Evolutionary conservation across 169 alveolate genomes (phyloP).

Genomic region (Cryptosporidium baileyi): DNA sequence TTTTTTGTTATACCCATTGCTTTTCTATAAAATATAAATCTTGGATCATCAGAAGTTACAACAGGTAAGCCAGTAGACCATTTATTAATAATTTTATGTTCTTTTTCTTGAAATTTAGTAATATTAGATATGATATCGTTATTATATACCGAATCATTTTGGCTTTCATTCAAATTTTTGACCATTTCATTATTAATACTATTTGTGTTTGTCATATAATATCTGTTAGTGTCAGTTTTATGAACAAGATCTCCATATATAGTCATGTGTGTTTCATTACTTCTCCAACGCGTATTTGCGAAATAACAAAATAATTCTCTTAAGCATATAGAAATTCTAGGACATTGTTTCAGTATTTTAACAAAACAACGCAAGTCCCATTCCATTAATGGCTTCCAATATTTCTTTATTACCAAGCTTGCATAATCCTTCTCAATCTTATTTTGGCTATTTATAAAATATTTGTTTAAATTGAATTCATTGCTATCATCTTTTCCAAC

Average conservation of each 20-base stretch:
- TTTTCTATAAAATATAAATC: conserved; percentile 6
- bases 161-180: background rate
- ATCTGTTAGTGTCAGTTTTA: background rate
- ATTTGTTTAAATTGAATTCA: background rate
- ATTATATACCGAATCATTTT: background rate
- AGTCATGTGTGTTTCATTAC: conserved; percentile 29
- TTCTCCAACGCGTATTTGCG: conserved; percentile 54
- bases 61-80: conserved; percentile 36
- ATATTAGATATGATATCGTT: background rate
- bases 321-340: conserved; percentile 56
- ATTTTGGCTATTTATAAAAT: background rate
- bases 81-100: conserved; percentile 6
- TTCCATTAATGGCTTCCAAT: conserved; percentile 70
- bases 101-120: too few relatives aligned
- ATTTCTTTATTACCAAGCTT: background rate
- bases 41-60: conserved; percentile 68
- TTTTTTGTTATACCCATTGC: conserved; percentile 59
- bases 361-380: conserved; percentile 67
- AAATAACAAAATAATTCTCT: conserved; percentile 54
- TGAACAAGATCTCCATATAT: conserved; percentile 9
- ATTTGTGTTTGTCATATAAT: background rate
- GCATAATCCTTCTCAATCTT: conserved; percentile 34
- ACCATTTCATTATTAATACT: background rate
- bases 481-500: background rate
- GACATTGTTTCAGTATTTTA: conserved; percentile 60